A percentile compares a stretch with the other conserved stretches of the same genome.
Evolutionary conservation across 306 rosid species (phyloP).

Genomic region (Clitoria ternatea): DNA sequence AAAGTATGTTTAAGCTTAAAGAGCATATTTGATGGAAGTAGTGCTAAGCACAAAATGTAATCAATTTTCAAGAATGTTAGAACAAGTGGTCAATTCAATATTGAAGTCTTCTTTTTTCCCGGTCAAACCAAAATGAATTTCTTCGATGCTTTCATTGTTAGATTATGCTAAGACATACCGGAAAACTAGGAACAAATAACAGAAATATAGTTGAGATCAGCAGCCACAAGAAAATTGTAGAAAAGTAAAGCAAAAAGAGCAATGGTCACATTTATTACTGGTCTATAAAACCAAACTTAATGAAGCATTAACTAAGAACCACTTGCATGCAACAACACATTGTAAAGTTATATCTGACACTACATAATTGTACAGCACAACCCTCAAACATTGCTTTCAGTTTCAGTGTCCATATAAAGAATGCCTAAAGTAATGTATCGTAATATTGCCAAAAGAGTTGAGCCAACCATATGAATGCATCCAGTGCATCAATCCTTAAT

Average conservation of each 20-base stretch:
- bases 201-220: background rate
- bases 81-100: background rate
- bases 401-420: background rate
- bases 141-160: background rate
- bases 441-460: background rate
- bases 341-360: background rate
- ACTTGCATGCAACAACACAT: background rate
- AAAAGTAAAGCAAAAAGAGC: background rate
- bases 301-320: background rate
- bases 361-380: background rate
- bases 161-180: background rate
- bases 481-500: background rate
- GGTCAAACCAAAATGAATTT: background rate
- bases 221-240: background rate
- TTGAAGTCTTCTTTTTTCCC: background rate
- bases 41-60: background rate
- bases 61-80: background rate
- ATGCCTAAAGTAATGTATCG: background rate
- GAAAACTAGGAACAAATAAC: background rate
- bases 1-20: background rate
- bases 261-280: background rate
- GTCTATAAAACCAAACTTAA: background rate
- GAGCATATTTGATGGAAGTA: background rate
- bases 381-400: background rate
- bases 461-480: background rate